Evolutionary conservation across 1,284 basidiomycete species (phyloP).

Genomic region (Dichomitus squalens): DNA sequence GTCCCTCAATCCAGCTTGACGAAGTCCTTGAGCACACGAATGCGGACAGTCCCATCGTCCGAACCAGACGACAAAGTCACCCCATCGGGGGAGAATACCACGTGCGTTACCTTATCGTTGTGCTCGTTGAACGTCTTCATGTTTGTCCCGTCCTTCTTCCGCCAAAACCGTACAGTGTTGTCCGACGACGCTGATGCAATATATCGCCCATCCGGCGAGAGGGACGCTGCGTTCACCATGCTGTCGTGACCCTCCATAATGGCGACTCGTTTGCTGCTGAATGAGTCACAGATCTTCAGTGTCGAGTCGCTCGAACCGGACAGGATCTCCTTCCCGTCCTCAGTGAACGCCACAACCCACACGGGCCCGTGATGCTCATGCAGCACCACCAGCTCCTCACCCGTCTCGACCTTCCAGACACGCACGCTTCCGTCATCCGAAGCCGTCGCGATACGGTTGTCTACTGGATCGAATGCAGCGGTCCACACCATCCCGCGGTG

Average conservation of each 20-base stretch:
- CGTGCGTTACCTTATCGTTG: constrained; percentile 18
- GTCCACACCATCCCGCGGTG: constrained; percentile 22
- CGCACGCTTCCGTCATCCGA: constrained; percentile 25
- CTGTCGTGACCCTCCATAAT: constrained; percentile 19
- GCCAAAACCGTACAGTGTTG: constrained; percentile 30
- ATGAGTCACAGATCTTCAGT: constrained; percentile 19
- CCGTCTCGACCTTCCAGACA: constrained; percentile 24
- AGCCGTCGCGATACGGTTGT: constrained; percentile 26
- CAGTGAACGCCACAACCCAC: constrained; percentile 19
- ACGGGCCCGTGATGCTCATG: constrained; percentile 21
- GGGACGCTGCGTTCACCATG: constrained; percentile 23
- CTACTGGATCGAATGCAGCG: constrained; percentile 29
- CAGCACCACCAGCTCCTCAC: constrained; percentile 20
- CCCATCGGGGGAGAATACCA: constrained; percentile 22
- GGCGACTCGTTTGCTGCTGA: constrained; percentile 18
- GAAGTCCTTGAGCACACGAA: constrained; percentile 2
- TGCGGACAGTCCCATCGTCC: constrained; percentile 17
- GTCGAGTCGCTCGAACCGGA: constrained; percentile 19
- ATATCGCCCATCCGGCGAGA: constrained; percentile 25
- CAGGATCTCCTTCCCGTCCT: constrained; percentile 18
- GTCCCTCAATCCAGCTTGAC: not conserved
- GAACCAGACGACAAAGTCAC: constrained; percentile 16
- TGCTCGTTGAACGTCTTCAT: constrained; percentile 16
- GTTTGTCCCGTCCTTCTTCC: constrained; percentile 9
- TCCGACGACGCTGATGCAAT: constrained; percentile 28